A percentile compares a stretch with the other conserved stretches of the same genome.
phyloP scores from a whole-genome alignment of 768 basidiomycete genomes.

The Leccinum truebloodii region DNA sequence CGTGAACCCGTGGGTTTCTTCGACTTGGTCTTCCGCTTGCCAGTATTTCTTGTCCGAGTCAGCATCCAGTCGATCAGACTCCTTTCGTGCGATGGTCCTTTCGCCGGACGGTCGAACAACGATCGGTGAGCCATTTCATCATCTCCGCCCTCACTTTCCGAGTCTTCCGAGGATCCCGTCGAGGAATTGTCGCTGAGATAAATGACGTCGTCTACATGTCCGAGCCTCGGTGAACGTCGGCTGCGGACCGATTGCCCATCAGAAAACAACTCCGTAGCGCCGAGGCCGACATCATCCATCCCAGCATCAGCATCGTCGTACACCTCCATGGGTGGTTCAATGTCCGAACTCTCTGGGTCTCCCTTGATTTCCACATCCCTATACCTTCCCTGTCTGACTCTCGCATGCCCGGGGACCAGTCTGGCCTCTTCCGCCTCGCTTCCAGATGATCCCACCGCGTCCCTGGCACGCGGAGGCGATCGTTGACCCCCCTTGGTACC shows the following conservation, averaged over 20 bases:
- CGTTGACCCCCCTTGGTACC: constrained; percentile 13
- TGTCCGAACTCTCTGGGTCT: constrained; percentile 62
- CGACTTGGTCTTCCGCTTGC: constrained; percentile 12
- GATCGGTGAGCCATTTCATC: constrained; percentile 38
- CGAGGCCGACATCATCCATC: not conserved
- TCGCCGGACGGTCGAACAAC: constrained; percentile 27
- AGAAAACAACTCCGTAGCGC: constrained; percentile 11
- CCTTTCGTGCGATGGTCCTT: constrained; percentile 35
- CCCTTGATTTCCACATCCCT: constrained; percentile 50
- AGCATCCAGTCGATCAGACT: constrained; percentile 75
- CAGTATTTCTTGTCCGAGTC: constrained; percentile 38
- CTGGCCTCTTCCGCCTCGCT: constrained; percentile 41
- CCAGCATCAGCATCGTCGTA: constrained; percentile 1
- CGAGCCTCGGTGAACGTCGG: constrained; percentile 9
- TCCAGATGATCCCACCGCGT: constrained; percentile 15
- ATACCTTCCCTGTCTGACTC: constrained; percentile 38
- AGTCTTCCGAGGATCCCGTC: constrained; percentile 13
- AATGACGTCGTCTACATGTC: constrained; percentile 19
- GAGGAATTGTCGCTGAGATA: constrained; percentile 24
- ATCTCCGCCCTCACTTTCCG: constrained; percentile 24
- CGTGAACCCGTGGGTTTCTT: constrained; percentile 16
- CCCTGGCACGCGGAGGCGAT: constrained; percentile 12
- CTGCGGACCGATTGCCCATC: constrained; percentile 19
- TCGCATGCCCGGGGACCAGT: constrained; percentile 54
- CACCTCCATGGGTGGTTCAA: constrained; percentile 16